A percentile compares a stretch with the other conserved stretches of the same genome.
phyloP scores from a whole-genome alignment of 257 asterid genomes.

The Solanum sitiens region DNA sequence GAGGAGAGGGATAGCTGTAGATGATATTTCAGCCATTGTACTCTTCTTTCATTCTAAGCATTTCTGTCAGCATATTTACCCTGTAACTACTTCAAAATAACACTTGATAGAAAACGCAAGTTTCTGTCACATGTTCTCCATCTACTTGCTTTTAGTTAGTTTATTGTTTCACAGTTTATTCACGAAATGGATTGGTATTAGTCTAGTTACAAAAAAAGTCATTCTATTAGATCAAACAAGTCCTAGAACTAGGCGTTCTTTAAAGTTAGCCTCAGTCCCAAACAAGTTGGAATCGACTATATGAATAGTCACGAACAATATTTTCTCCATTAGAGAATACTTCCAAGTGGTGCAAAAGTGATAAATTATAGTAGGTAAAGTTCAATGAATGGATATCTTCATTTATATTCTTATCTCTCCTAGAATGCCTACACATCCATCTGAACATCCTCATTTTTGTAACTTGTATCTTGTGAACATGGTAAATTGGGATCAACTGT shows the following conservation, averaged over 20 bases:
- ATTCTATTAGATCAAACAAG: neutral
- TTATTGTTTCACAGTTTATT: neutral
- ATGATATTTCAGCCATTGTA: conserved; percentile 89
- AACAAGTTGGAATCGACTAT: neutral
- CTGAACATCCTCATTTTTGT: neutral
- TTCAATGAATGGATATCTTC: neutral
- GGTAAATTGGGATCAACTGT: neutral
- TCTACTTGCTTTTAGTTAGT: neutral
- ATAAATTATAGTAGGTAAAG: neutral
- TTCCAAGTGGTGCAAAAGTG: neutral
- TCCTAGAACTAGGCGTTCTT: neutral
- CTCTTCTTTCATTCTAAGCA: conserved; percentile 49
- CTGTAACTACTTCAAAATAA: conserved; percentile 15
- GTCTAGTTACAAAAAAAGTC: neutral
- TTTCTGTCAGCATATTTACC: conserved; percentile 26
- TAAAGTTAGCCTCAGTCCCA: neutral
- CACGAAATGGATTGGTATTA: neutral
- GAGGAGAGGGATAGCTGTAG: conserved; percentile 80
- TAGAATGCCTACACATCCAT: neutral
- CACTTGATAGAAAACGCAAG: neutral
- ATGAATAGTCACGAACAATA: neutral
- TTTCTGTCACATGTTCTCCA: neutral
- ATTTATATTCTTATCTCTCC: neutral
- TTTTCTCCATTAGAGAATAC: neutral
- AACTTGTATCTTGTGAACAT: neutral